phyloP scores from a whole-genome alignment of 2,329 filamentous ascomycete genomes.

The Diplocarpon rosae region DNA sequence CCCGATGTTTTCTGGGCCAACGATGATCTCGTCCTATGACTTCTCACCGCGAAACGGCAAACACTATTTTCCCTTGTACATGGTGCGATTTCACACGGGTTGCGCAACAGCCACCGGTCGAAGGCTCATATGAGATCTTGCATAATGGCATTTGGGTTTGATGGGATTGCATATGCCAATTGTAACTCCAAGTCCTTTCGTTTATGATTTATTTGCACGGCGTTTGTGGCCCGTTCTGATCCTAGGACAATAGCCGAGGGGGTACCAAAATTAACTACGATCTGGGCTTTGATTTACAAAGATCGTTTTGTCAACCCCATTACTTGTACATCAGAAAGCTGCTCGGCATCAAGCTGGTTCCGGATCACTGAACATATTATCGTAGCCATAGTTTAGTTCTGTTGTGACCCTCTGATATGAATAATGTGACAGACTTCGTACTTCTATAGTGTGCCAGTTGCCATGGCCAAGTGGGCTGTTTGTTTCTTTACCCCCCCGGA shows the following conservation, averaged over 20 bases:
- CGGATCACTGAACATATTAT: neutral
- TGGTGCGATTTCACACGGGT: slow-evolving; percentile 7
- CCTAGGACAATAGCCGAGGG: slow-evolving; percentile 8
- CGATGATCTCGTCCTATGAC: too few species aligned
- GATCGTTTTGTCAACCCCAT: slow-evolving; percentile 1
- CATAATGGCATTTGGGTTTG: slow-evolving; percentile 15
- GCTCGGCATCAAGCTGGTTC: neutral
- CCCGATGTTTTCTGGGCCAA: too few species aligned
- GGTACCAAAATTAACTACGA: slow-evolving; percentile 14
- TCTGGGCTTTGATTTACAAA: slow-evolving; percentile 9
- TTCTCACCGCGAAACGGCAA: too few species aligned
- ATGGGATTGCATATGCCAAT: slow-evolving; percentile 15
- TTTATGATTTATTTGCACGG: slow-evolving; percentile 12
- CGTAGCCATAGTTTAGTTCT: neutral
- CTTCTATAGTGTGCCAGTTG: too few species aligned
- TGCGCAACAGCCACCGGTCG: slow-evolving; percentile 7
- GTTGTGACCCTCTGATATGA: too few species aligned
- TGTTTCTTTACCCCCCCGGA: too few species aligned
- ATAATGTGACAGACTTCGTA: too few species aligned
- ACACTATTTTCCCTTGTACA: slow-evolving; percentile 15
- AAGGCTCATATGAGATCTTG: slow-evolving; percentile 10
- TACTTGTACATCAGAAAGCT: slow-evolving; percentile 3
- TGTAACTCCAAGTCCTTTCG: slow-evolving; percentile 14
- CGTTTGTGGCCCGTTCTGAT: slow-evolving; percentile 14
- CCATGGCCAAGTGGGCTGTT: too few species aligned